Evolutionary conservation across 2,329 filamentous ascomycete genomes (phyloP).

Genomic region (Uncinocarpus reesii): DNA sequence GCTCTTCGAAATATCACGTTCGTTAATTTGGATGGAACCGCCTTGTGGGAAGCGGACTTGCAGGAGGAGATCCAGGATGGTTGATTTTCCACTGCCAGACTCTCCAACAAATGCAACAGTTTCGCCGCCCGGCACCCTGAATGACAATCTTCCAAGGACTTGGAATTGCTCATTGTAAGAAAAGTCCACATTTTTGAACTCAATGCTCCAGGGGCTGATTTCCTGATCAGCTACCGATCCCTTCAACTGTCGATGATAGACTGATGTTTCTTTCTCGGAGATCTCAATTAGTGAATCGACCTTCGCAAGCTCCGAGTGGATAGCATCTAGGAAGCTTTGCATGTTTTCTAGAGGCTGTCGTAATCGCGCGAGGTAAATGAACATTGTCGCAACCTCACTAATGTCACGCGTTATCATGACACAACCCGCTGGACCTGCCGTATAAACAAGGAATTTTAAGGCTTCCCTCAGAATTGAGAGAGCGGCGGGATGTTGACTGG

Average conservation of each 20-base stretch:
- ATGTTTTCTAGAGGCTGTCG: background rate
- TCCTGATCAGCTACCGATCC: background rate
- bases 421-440: background rate
- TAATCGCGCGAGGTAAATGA: background rate
- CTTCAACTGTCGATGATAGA: background rate
- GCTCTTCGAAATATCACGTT: slow-evolving; percentile 16
- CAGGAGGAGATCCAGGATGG: slow-evolving; percentile 39
- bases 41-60: slow-evolving; percentile 47
- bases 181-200: background rate
- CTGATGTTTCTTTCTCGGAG: background rate
- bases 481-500: background rate
- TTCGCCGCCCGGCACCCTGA: background rate
- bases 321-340: background rate
- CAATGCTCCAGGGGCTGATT: background rate
- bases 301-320: background rate
- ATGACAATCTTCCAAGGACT: background rate
- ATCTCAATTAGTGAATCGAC: background rate
- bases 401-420: background rate
- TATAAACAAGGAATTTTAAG: background rate
- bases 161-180: background rate
- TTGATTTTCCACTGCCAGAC: slow-evolving; percentile 52
- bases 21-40: slow-evolving; percentile 47
- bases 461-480: background rate
- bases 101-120: slow-evolving; percentile 47
- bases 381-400: background rate